Evolutionary conservation across 2,329 filamentous ascomycete species (phyloP).

Genomic region (Neonectria faginata): DNA sequence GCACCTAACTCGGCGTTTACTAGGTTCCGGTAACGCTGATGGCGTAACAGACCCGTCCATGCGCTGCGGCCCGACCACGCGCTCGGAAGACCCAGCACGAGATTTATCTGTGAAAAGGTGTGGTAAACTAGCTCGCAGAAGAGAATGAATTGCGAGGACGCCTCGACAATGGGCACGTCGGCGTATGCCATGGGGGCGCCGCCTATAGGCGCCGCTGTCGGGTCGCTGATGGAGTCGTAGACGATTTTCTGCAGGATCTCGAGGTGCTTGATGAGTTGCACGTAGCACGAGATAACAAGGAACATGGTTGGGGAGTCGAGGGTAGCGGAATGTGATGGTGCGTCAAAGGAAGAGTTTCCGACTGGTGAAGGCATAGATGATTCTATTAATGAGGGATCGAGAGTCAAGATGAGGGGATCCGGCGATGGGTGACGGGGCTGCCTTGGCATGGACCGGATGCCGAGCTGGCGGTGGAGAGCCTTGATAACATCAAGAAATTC

Average conservation of each 20-base stretch:
- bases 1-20: constrained; percentile 44
- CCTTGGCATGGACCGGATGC: constrained; percentile 23
- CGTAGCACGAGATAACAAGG: constrained; percentile 47
- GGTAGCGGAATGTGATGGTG: constrained; percentile 15
- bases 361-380: constrained; percentile 1
- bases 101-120: constrained; percentile 42
- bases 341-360: constrained; percentile 3
- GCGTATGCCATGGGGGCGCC: constrained; percentile 42
- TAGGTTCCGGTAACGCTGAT: constrained; percentile 37
- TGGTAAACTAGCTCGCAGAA: constrained; percentile 45
- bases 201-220: constrained; percentile 29
- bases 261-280: constrained; percentile 43
- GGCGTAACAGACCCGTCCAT: constrained; percentile 43
- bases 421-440: constrained; percentile 19
- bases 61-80: constrained; percentile 37
- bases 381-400: constrained; percentile 19
- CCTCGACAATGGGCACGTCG: constrained; percentile 41
- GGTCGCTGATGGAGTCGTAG: constrained; percentile 32
- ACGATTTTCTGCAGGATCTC: constrained; percentile 41
- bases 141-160: constrained; percentile 44
- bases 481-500: constrained; percentile 46
- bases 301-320: constrained; percentile 45
- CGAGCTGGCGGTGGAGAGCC: constrained; percentile 40
- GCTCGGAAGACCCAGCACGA: constrained; percentile 44
- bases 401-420: constrained; percentile 20